A percentile compares a stretch with the other conserved stretches of the same genome.
phyloP scores from a whole-genome alignment of 106 monocot genomes.

The Acorus gramineus region DNA sequence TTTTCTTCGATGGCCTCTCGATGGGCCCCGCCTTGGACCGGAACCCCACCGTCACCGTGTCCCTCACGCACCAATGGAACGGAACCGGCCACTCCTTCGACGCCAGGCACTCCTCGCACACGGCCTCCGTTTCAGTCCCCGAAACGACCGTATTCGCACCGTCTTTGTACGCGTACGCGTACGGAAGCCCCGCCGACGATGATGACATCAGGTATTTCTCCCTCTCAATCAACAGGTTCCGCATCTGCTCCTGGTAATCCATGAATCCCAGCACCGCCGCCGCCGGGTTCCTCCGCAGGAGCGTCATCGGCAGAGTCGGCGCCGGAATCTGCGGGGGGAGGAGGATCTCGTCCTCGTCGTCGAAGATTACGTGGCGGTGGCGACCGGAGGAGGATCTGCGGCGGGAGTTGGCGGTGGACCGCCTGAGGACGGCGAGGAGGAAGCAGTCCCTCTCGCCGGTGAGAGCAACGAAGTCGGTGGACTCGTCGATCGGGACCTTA shows the following conservation, averaged over 20 bases:
- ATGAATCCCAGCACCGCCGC: slow-evolving; percentile 7
- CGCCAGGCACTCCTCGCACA: slow-evolving; percentile 30
- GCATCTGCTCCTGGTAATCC: slow-evolving; percentile 29
- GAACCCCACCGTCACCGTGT: slow-evolving; percentile 41
- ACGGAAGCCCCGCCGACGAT: slow-evolving; percentile 1
- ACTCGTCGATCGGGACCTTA: slow-evolving; percentile 32
- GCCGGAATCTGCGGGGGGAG: too few relatives aligned
- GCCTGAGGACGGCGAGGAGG: slow-evolving; percentile 19
- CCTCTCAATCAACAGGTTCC: slow-evolving; percentile 23
- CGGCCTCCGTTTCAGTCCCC: slow-evolving; percentile 2
- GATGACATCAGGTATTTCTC: slow-evolving; percentile 26
- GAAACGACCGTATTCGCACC: background rate
- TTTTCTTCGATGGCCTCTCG: slow-evolving; percentile 39
- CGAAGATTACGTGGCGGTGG: slow-evolving; percentile 3
- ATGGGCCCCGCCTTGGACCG: slow-evolving; percentile 47
- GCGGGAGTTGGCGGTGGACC: background rate
- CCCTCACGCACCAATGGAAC: slow-evolving; percentile 49
- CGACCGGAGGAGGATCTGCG: background rate
- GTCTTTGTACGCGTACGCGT: background rate
- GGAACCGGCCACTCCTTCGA: slow-evolving; percentile 12
- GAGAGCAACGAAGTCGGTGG: slow-evolving; percentile 27
- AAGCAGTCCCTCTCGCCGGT: slow-evolving; percentile 32
- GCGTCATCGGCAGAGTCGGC: slow-evolving; percentile 26
- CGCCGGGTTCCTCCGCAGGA: slow-evolving; percentile 23
- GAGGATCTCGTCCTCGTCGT: too few relatives aligned